A percentile compares a stretch with the other conserved stretches of the same genome.
Evolutionary conservation across 495 filamentous ascomycete species (phyloP).

Genomic region (Aspergillus conjunctus): DNA sequence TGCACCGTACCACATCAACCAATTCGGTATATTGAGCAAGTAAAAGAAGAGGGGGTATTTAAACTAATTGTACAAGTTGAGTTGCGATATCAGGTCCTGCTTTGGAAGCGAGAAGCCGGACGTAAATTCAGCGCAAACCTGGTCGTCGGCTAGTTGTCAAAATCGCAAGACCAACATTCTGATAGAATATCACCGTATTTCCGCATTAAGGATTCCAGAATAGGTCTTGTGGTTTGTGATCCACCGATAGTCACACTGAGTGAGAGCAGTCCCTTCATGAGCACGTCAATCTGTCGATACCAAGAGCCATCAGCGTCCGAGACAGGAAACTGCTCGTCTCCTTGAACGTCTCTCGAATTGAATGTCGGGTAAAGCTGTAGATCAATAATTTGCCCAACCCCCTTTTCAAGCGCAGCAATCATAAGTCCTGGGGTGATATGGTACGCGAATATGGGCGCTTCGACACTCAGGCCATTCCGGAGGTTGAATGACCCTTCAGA

Average conservation of each 20-base stretch:
- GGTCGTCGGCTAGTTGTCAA: constrained; percentile 5
- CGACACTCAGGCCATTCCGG: constrained; percentile 22
- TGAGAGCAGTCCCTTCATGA: constrained; percentile 29
- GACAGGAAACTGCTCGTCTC: too few relatives aligned
- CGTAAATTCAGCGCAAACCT: not conserved
- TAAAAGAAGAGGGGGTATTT: not conserved
- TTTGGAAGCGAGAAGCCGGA: not conserved
- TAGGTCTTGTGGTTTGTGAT: constrained; percentile 22
- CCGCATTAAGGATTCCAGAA: constrained; percentile 17
- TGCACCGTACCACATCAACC: too few relatives aligned
- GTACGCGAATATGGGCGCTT: not conserved
- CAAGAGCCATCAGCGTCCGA: constrained; percentile 7
- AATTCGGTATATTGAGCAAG: too few relatives aligned
- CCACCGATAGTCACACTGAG: constrained; percentile 32
- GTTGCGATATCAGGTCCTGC: not conserved
- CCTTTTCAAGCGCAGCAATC: constrained; percentile 24
- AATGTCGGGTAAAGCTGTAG: not conserved
- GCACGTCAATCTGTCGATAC: constrained; percentile 21
- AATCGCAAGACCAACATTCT: constrained; percentile 29
- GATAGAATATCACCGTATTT: constrained; percentile 29
- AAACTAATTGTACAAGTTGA: not conserved
- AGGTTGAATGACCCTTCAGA: constrained; percentile 27
- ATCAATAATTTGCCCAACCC: constrained; percentile 22
- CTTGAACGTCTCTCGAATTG: not conserved
- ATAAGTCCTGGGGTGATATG: constrained; percentile 31